These are phyloP conservation scores for Porphyrellus cyaneotinctus DNA, from an alignment of 768 basidiomycete genomes.

Conservation along the genomic window DNA sequence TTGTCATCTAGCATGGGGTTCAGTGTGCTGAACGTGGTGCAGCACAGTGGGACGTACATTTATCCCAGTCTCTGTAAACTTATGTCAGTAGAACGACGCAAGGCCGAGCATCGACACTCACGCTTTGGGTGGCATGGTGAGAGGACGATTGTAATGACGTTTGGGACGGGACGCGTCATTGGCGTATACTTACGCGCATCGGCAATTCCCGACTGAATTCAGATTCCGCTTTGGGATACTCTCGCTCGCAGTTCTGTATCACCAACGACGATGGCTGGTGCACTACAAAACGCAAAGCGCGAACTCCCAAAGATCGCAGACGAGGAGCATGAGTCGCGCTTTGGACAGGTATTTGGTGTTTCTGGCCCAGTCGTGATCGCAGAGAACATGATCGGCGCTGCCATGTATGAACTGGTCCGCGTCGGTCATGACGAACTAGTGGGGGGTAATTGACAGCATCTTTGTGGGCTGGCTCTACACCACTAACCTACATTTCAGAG, in stretches of 20 bases:
- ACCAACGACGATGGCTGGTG: constrained; percentile 73
- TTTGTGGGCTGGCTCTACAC: not conserved
- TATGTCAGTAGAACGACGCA: constrained; percentile 6
- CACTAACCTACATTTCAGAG: constrained; percentile 52
- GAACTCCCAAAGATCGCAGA: constrained; percentile 84
- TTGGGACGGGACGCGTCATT: constrained; percentile 36
- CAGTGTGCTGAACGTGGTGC: constrained; percentile 3
- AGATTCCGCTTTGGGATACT: constrained; percentile 28
- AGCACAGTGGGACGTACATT: constrained; percentile 55
- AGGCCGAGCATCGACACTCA: constrained; percentile 41
- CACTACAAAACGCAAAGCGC: constrained; percentile 84
- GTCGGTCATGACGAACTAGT: constrained; percentile 98
- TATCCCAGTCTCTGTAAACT: constrained; percentile 90
- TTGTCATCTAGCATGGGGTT: constrained; percentile 63
- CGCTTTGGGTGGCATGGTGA: constrained; percentile 93
- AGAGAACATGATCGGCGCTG: constrained; percentile 89
- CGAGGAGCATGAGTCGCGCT: constrained; percentile 84
- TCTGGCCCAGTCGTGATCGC: constrained; percentile 99
- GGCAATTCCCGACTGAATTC: constrained; percentile 25
- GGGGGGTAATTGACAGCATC: constrained; percentile 60
- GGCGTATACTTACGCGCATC: constrained; percentile 24
- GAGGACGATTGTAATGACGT: constrained; percentile 24
- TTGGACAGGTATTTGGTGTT: constrained; percentile 89
- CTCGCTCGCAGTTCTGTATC: not conserved
- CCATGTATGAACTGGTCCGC: constrained; percentile 97